phyloP scores from a whole-genome alignment of 495 filamentous ascomycete species.

The Chaetomium cochliodes region DNA sequence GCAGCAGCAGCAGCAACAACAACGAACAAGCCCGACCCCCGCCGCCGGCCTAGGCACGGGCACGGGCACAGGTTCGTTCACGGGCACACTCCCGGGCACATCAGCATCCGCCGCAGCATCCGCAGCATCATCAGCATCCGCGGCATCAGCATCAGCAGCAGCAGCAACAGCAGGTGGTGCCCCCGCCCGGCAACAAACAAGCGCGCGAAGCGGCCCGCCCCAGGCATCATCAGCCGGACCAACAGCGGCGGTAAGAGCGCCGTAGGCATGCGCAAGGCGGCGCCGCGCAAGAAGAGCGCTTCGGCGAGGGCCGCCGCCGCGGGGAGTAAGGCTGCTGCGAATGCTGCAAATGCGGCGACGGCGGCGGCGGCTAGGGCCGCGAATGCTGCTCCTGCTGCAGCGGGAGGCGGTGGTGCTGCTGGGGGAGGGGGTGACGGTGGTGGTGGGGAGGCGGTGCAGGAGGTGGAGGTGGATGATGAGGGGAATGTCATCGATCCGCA shows the following conservation, averaged over 20 bases:
- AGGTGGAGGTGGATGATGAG: constrained; percentile 59
- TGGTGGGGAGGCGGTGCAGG: constrained; percentile 26
- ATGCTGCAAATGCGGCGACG: not conserved
- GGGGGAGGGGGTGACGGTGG: constrained; percentile 28
- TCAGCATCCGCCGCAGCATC: not conserved
- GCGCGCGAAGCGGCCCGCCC: constrained; percentile 68
- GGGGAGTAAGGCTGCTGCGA: constrained; percentile 6
- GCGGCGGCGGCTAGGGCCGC: too few species aligned
- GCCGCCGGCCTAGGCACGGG: too few species aligned
- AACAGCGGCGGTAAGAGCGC: constrained; percentile 69
- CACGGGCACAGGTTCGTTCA: not conserved
- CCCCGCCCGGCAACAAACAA: constrained; percentile 43
- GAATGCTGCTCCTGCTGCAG: not conserved
- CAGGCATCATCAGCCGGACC: constrained; percentile 67
- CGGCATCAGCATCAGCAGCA: not conserved
- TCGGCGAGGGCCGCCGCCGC: constrained; percentile 26
- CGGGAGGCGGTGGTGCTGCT: not conserved
- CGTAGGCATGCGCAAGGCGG: constrained; percentile 76
- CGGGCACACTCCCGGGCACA: not conserved
- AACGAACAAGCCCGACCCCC: too few species aligned
- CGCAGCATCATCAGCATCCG: constrained; percentile 1
- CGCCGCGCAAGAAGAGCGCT: constrained; percentile 61
- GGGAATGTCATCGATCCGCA: constrained; percentile 81
- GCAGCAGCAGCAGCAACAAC: too few species aligned
- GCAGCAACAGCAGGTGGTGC: not conserved